Conservation (phyloP, 768 basidiomycete genomes). For the Hortiboletus campestris region DNA sequence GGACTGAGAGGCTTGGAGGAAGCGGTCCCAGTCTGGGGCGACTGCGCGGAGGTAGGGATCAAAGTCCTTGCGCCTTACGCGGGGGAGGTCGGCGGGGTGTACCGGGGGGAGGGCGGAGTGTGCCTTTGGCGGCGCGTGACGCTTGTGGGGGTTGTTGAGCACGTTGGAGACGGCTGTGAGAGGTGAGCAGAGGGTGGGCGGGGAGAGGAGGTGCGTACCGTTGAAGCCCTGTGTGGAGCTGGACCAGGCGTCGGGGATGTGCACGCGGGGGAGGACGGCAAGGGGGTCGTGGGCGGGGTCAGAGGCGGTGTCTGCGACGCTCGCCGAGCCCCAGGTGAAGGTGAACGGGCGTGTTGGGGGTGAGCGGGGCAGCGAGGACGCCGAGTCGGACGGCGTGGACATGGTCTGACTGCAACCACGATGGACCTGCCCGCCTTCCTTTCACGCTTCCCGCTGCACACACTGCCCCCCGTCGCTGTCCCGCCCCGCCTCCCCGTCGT, state of each 20-base stretch:
- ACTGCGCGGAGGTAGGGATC: slow-evolving; percentile 76
- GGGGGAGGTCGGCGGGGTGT: slow-evolving; percentile 71
- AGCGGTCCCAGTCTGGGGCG: slow-evolving; percentile 73
- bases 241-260: slow-evolving; percentile 62
- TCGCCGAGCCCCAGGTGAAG: slow-evolving; percentile 80
- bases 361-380: slow-evolving; percentile 44
- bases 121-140: slow-evolving; percentile 82
- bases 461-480: slow-evolving; percentile 41
- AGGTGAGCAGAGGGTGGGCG: slow-evolving; percentile 1
- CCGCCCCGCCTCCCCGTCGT: slow-evolving; percentile 23
- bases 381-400: slow-evolving; percentile 59
- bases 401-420: slow-evolving; percentile 23
- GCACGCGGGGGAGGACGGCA: slow-evolving; percentile 39
- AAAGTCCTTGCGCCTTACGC: slow-evolving; percentile 80
- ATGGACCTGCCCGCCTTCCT: slow-evolving; percentile 47
- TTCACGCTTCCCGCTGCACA: slow-evolving; percentile 58
- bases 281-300: slow-evolving; percentile 59
- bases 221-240: slow-evolving; percentile 86
- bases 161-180: slow-evolving; percentile 88
- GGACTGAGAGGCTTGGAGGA: slow-evolving; percentile 46
- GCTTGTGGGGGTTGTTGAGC: slow-evolving; percentile 85
- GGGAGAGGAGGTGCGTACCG: slow-evolving; percentile 47
- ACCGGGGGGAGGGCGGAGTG: slow-evolving; percentile 76
- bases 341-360: slow-evolving; percentile 63
- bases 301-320: slow-evolving; percentile 73